Evolutionary conservation across 805 yeast genomes (phyloP), one percentile per base, ranked within the genome.

Genomic region (Danielia reshetovae): DNA sequence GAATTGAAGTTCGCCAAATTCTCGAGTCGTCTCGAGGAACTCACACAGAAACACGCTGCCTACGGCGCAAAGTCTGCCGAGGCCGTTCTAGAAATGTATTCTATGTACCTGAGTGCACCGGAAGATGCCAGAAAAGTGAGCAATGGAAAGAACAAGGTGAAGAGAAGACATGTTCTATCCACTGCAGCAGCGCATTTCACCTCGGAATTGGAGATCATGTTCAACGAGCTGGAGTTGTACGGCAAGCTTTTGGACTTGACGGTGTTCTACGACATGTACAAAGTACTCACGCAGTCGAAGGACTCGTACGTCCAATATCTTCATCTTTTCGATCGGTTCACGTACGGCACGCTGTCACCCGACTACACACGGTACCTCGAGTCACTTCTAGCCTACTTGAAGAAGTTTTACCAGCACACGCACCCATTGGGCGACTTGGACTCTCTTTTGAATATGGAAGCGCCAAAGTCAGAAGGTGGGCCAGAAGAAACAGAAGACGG

Each of bases 161-260:
- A 57, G 42, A 51, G 63, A 32, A 62, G 56, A 45, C 47, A 60
- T 42, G 46, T 77, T 2, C 54, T 77, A 24, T 75, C 87, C 38
- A 57, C 65, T 12, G 72, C 65, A 31, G 77, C 81, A 0, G 49
- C 68, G 0, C 71, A 70, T 34, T 35, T 85, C 9, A 64, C 66
- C 14, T 23, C 29, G 2, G 35, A 30, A 14, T 42, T 84, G 3
- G 72, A 75, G 12, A 34, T 49, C 0, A 31, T 75, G 5, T 87
- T 84, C 51, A 62, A 76, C 0, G 68, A 72, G 4, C 76, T 70
- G 19, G 96, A 88, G 52, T 57, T 59, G 22, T 73, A 70, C 49
- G 96, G 96, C 0, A 72, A 70, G 41, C 75, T 55, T 43, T 43
- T 88, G 13, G 90, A 86, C 41, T 60, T 86, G 34, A 51, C 65